Conservation (phyloP, 2,329 filamentous ascomycete species). For the Sporothrix protearum region DNA sequence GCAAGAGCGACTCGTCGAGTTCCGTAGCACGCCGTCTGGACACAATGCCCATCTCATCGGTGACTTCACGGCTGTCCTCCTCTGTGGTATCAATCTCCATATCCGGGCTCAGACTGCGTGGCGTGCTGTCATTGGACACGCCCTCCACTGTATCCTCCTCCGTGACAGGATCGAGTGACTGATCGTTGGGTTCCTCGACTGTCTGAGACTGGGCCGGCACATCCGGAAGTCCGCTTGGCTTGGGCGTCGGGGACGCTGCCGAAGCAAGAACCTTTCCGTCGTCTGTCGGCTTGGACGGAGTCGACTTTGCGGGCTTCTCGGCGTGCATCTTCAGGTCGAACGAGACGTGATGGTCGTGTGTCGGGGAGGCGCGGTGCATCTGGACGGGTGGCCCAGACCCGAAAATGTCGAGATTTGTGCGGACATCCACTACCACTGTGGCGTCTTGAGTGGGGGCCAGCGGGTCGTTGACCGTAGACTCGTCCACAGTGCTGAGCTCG, state of each 20-base stretch:
- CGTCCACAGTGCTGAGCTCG: background rate
- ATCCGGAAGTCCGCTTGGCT: background rate
- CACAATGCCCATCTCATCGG: slow-evolving; percentile 18
- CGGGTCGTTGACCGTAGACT: background rate
- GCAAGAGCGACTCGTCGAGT: slow-evolving; percentile 19
- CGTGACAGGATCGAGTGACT: background rate
- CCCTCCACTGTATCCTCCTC: background rate
- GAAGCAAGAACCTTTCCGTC: background rate
- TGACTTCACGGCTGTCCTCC: slow-evolving; percentile 19
- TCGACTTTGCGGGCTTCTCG: background rate
- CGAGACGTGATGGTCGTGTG: background rate
- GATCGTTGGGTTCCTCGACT: background rate
- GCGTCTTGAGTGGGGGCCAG: background rate
- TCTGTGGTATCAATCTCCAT: slow-evolving; percentile 11
- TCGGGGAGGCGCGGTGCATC: background rate
- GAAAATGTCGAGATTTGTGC: slow-evolving; percentile 38
- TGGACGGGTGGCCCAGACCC: slow-evolving; percentile 27
- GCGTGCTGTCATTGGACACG: slow-evolving; percentile 15
- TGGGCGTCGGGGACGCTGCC: background rate
- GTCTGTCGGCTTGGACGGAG: background rate
- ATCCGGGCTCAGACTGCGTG: slow-evolving; percentile 12
- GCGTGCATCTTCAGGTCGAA: slow-evolving; percentile 9
- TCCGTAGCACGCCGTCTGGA: slow-evolving; percentile 7
- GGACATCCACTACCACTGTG: slow-evolving; percentile 34
- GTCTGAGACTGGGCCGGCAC: background rate